A percentile compares a stretch with the other conserved stretches of the same genome.
Evolutionary conservation across 2,329 filamentous ascomycete genomes (phyloP).

Genomic region (Corinectria fuckeliana): DNA sequence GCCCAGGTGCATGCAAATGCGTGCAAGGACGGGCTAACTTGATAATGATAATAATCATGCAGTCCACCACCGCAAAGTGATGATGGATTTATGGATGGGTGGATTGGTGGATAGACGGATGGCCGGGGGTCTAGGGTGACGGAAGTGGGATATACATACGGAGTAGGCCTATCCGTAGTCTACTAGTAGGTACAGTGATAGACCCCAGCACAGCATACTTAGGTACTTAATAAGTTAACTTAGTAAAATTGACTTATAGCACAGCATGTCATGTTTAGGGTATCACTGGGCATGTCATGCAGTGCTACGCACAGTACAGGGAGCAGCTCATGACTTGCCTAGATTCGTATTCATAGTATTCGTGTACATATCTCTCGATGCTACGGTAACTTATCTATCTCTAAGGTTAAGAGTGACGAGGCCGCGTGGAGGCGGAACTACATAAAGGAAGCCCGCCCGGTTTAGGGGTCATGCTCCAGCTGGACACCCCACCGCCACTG

Average conservation of each 20-base stretch:
- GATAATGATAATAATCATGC: constrained; percentile 10
- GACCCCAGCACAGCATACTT: no score
- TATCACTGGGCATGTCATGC: no score
- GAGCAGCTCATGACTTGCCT: no score
- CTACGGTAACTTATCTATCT: no score
- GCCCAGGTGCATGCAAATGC: constrained; percentile 7
- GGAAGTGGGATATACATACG: neutral
- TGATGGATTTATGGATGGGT: neutral
- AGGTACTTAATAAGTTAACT: no score
- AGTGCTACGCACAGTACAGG: no score
- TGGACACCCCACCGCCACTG: neutral
- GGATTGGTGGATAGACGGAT: neutral
- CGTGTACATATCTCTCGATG: no score
- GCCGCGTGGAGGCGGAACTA: constrained; percentile 6
- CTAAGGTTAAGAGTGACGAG: neutral
- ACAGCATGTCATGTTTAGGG: no score
- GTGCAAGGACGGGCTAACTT: neutral
- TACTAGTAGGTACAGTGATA: no score
- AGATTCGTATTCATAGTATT: no score
- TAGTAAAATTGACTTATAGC: no score
- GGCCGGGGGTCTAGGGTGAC: neutral
- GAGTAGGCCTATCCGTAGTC: no score
- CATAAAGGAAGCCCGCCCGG: neutral
- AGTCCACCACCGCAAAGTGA: neutral
- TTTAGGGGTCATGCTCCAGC: neutral